phyloP scores from a whole-genome alignment of 106 monocot species.

The Vanilla planifolia region DNA sequence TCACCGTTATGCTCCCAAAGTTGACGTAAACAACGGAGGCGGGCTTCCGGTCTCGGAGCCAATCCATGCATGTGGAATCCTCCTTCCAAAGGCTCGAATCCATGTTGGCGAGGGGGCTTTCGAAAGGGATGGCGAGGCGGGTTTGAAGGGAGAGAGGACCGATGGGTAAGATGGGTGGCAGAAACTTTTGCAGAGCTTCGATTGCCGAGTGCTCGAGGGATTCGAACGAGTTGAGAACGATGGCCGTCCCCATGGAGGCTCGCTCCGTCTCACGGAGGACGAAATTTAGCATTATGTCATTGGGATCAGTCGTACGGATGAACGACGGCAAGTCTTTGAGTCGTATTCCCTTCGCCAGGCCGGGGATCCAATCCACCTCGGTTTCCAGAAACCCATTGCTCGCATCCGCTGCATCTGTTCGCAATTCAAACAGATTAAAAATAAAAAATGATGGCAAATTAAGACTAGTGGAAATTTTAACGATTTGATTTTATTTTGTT shows the following conservation, averaged over 20 bases:
- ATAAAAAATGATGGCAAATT: too few species aligned
- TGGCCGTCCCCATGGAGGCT: neutral
- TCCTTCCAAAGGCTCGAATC: slow-evolving; percentile 1
- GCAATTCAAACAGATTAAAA: neutral
- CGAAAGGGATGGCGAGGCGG: neutral
- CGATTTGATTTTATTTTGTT: too few species aligned
- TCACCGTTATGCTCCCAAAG: slow-evolving; percentile 8
- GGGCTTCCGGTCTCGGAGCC: neutral
- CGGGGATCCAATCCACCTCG: slow-evolving; percentile 5
- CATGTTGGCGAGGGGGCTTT: neutral
- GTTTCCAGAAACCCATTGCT: slow-evolving; percentile 14
- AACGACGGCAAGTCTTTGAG: slow-evolving; percentile 7
- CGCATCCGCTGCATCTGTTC: slow-evolving; percentile 6
- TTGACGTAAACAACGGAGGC: neutral
- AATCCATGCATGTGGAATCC: neutral
- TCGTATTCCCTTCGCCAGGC: neutral
- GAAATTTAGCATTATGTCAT: slow-evolving; percentile 3
- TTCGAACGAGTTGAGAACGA: slow-evolving; percentile 5
- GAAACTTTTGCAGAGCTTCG: neutral
- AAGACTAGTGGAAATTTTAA: too few species aligned
- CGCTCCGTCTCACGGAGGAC: neutral
- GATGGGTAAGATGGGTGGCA: slow-evolving; percentile 1
- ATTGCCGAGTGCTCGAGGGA: neutral
- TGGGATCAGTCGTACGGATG: neutral
- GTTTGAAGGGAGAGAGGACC: neutral